Evolutionary conservation across 805 yeast species (phyloP), one percentile per base, ranked within the genome.

Genomic region (Alloascoidea africana): DNA sequence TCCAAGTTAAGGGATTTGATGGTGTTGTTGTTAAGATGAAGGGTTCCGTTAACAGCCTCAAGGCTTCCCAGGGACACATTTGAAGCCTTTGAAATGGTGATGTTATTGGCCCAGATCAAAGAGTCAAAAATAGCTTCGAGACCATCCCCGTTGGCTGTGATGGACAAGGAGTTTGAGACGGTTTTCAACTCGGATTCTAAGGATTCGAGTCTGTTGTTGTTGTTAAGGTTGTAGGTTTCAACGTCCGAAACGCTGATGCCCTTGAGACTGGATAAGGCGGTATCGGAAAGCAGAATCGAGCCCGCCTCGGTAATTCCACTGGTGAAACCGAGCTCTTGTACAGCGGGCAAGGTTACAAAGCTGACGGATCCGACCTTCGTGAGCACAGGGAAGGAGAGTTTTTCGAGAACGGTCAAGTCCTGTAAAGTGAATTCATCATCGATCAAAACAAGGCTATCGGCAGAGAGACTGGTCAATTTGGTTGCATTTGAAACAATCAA

Each of bases 281-380:
- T 53, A 54, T 60, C 65, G 41, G 66, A 52, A 45, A 63, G 56
- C 56, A 65, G 56, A 49, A 89, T 68, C 41, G 71, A 61, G 55
- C 73, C 71, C 54, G 93, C 87, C 49, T 76, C 66, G 51, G 82
- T 68, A 53, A 91, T 72, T 60, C 82, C 82, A 35, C 64, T 46
- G 53, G 66, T 59, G 60, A 89, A 81, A 60, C 79, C 75, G 48
- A 86, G 71, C 39, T 60, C 53, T 48, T 65, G 60, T 54, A 89
- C 74, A 48, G 86, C 89, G 55, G 96, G 96, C 58, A 91, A 71
- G 49, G 96, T 85, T 53, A 73, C 70, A 65, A 82, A 76, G 59
- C 66, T 62, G 53, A 91, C 72, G 40, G 84, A 61, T 55, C 94
- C 95, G 47, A 86, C 94, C 46, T 82, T 70, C 56, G 76, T 66